Evolutionary conservation across 345 rosid genomes (phyloP).

Genomic region (Gossypium bickii): DNA sequence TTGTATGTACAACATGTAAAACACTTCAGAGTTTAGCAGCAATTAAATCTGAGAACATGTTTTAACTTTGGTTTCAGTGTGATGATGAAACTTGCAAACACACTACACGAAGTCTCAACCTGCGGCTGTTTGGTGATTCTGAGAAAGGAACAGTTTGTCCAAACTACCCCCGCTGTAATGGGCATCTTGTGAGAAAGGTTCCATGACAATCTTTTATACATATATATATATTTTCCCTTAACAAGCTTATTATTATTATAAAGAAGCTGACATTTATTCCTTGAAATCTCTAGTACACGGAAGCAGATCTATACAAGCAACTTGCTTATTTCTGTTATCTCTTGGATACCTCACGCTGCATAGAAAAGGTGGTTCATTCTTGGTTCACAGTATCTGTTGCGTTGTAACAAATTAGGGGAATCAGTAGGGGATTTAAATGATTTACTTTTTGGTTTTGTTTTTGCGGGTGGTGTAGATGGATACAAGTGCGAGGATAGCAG

Average conservation of each 20-base stretch:
- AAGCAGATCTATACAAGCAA: slow-evolving; percentile 90
- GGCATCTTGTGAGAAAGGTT: slow-evolving; percentile 78
- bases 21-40: background rate
- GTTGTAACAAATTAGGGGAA: background rate
- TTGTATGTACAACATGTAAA: background rate
- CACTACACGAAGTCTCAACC: slow-evolving; percentile 60
- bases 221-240: background rate
- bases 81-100: slow-evolving; percentile 93
- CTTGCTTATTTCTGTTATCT: slow-evolving; percentile 78
- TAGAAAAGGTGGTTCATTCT: slow-evolving; percentile 58
- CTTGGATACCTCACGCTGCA: slow-evolving; percentile 57
- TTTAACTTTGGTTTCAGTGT: slow-evolving; percentile 45
- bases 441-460: background rate
- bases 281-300: slow-evolving; percentile 51
- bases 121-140: slow-evolving; percentile 67
- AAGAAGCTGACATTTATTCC: background rate
- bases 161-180: slow-evolving; percentile 85
- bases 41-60: slow-evolving; percentile 2
- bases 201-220: background rate
- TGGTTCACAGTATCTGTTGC: background rate
- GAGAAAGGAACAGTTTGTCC: slow-evolving; percentile 98
- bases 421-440: background rate
- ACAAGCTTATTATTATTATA: background rate
- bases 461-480: slow-evolving; percentile 46
- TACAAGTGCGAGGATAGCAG: slow-evolving; percentile 32